Conservation (phyloP, 1,284 basidiomycete genomes). For the Trametes hirsuta region DNA sequence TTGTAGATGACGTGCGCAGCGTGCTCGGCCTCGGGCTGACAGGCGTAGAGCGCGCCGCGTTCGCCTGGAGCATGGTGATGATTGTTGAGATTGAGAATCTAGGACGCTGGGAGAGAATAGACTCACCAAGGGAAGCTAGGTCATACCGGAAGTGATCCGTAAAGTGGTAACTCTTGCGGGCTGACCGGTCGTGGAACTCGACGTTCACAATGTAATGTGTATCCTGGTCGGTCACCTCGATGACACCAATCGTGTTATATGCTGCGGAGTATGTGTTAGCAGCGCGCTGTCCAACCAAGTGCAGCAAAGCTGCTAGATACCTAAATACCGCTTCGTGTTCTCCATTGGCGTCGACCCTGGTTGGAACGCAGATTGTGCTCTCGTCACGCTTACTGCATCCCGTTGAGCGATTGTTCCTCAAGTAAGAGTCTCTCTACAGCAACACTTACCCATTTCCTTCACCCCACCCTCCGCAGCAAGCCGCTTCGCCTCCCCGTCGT, state of each 20-base stretch:
- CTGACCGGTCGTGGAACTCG: conserved; percentile 90
- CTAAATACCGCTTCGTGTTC: conserved; percentile 87
- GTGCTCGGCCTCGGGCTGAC: conserved; percentile 67
- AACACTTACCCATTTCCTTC: conserved; percentile 74
- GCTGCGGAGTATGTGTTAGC: conserved; percentile 47
- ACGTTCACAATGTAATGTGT: conserved; percentile 92
- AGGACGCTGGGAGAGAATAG: not conserved
- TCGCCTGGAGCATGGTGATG: conserved; percentile 56
- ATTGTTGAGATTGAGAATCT: not conserved
- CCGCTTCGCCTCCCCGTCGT: conserved; percentile 50
- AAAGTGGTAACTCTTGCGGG: conserved; percentile 86
- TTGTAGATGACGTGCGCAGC: conserved; percentile 80
- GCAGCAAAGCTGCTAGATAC: conserved; percentile 47
- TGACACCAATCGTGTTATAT: conserved; percentile 92
- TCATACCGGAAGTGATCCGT: conserved; percentile 85
- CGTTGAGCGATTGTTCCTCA: not conserved
- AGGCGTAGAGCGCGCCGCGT: conserved; percentile 83
- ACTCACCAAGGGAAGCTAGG: conserved; percentile 80
- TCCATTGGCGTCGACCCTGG: conserved; percentile 89
- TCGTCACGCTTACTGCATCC: conserved; percentile 80
- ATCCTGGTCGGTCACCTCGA: conserved; percentile 92
- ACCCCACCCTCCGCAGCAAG: conserved; percentile 46
- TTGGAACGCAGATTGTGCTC: conserved; percentile 90
- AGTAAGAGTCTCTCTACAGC: no score
- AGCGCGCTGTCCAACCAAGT: not conserved